These are phyloP conservation scores for Pseudogymnoascus sp. DNA, from an alignment of 2,329 filamentous ascomycete species.

Conservation along the genomic window DNA sequence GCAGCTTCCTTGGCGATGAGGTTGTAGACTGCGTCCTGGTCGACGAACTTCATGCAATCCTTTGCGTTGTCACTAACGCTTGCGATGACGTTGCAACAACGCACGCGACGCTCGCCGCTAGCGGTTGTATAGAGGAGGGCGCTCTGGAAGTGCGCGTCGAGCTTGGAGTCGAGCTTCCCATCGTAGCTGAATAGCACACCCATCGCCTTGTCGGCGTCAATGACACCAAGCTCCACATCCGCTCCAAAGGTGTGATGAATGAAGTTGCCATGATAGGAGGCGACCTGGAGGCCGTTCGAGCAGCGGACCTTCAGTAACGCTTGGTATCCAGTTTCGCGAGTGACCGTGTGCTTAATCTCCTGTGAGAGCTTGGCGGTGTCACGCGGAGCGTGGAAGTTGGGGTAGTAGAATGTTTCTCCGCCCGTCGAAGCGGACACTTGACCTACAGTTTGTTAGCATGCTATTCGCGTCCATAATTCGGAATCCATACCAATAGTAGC, in stretches of 20 bases:
- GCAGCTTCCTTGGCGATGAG: constrained; percentile 92
- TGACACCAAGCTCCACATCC: constrained; percentile 85
- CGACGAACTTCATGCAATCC: constrained; percentile 85
- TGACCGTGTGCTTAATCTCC: constrained; percentile 81
- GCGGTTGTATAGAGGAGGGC: constrained; percentile 92
- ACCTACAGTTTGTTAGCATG: constrained; percentile 42
- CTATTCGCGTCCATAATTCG: constrained; percentile 12
- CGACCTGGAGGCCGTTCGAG: constrained; percentile 90
- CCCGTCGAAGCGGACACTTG: constrained; percentile 85
- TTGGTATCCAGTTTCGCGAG: constrained; percentile 88
- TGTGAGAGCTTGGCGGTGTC: constrained; percentile 77
- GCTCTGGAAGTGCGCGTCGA: constrained; percentile 96
- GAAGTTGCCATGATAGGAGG: constrained; percentile 94
- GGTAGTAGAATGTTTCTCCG: constrained; percentile 93
- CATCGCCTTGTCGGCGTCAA: constrained; percentile 91
- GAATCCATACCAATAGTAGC: constrained; percentile 70
- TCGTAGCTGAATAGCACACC: constrained; percentile 91
- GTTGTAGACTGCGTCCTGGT: constrained; percentile 86
- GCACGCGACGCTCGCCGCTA: constrained; percentile 78
- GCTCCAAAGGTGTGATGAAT: constrained; percentile 91
- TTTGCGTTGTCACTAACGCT: constrained; percentile 80
- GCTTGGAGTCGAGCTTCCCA: constrained; percentile 91
- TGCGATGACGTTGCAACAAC: constrained; percentile 89
- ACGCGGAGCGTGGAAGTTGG: constrained; percentile 85
- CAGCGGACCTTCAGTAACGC: constrained; percentile 97